Conservation (phyloP, 73 alveolate species). For the Symbiodinium natans region DNA sequence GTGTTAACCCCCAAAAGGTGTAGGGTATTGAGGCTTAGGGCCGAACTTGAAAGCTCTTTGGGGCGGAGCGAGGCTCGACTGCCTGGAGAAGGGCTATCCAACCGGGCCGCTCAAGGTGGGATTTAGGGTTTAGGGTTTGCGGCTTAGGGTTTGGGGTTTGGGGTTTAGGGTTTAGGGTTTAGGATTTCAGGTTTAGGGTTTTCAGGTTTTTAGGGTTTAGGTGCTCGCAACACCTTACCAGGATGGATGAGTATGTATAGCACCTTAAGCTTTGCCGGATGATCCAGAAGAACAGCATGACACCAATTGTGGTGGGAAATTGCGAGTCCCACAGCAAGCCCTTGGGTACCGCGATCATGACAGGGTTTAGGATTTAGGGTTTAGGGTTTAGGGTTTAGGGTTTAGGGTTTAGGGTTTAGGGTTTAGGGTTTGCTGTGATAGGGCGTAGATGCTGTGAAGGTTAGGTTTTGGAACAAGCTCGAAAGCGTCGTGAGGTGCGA, state of each 20-base stretch:
- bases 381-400: not conserved
- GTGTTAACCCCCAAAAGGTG: too few species aligned
- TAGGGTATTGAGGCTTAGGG: too few species aligned
- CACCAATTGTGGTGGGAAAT: too few species aligned
- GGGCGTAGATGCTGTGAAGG: too few species aligned
- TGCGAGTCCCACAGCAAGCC: too few species aligned
- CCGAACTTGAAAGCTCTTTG: too few species aligned
- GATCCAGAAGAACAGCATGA: too few species aligned
- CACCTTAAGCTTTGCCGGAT: too few species aligned
- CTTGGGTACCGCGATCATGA: not conserved
- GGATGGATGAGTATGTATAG: too few species aligned
- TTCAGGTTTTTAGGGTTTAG: not conserved
- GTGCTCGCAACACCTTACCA: not conserved
- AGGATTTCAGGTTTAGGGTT: not conserved
- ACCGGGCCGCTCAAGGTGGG: conserved; percentile 41
- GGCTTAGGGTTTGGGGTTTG: not conserved
- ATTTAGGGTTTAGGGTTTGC: too few species aligned
- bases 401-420: not conserved
- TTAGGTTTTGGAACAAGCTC: too few species aligned
- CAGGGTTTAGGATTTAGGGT: not conserved
- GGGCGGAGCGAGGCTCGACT: conserved; percentile 33
- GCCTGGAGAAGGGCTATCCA: conserved; percentile 87
- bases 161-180: not conserved
- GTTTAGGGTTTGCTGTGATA: not conserved
- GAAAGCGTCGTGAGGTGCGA: too few species aligned